Percentiles rank a stretch among this genome's conserved stretches.
These are phyloP conservation scores for Naegleria lovaniensis DNA, from an alignment of 208 protist genomes.

Conservation along the genomic window DNA sequence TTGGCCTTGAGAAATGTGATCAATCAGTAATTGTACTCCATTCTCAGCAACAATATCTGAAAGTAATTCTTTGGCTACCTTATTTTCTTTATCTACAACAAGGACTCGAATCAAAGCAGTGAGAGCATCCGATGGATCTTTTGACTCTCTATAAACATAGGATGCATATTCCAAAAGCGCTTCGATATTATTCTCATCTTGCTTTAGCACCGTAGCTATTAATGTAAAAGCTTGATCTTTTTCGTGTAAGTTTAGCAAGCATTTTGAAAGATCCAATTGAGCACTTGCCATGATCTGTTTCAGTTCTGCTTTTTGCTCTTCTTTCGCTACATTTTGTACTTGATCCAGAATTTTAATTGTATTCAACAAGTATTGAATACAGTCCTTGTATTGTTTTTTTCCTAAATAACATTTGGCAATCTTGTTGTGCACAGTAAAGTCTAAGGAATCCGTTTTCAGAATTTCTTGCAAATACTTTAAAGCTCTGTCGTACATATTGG, in stretches of 20 bases:
- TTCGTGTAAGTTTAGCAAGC: background rate
- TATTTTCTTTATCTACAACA: background rate
- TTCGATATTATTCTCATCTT: background rate
- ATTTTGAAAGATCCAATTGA: background rate
- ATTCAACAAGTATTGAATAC: background rate
- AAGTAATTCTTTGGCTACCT: background rate
- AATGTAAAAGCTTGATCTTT: background rate
- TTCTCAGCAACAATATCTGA: background rate
- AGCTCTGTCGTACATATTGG: background rate
- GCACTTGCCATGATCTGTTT: background rate
- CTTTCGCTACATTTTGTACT: background rate
- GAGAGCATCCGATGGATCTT: background rate
- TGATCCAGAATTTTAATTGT: background rate
- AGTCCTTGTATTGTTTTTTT: background rate
- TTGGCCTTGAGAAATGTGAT: background rate
- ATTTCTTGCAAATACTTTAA: background rate
- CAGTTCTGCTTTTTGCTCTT: background rate
- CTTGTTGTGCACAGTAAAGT: background rate
- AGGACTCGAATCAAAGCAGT: background rate
- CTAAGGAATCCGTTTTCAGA: background rate
- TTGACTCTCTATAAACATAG: background rate
- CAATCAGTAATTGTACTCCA: background rate
- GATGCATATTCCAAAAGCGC: slow-evolving; percentile 8
- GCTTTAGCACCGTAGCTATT: background rate
- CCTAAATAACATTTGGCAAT: background rate